These are phyloP conservation scores for Sphenostylis stenocarpa DNA, from an alignment of 306 rosid species.

Conservation along the genomic window DNA sequence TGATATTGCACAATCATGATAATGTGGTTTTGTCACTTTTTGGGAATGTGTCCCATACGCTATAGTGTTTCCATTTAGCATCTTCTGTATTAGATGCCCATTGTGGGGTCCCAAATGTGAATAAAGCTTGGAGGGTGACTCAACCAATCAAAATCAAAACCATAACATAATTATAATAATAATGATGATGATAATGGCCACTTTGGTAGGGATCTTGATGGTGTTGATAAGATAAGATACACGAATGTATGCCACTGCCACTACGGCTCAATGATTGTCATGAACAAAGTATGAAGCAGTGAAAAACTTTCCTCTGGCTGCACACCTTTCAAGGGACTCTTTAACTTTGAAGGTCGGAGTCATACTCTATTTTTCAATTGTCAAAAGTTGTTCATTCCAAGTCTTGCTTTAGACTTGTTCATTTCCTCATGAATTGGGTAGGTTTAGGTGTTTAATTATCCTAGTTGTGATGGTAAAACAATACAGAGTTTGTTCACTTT, in stretches of 20 bases:
- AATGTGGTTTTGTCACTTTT: constrained; percentile 32
- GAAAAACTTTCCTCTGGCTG: constrained; percentile 26
- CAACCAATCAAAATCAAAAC: neutral
- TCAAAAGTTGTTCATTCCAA: neutral
- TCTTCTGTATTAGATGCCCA: constrained; percentile 21
- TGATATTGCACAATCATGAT: constrained; percentile 16
- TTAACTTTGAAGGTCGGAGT: constrained; percentile 31
- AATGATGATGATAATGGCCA: neutral
- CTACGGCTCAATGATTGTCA: neutral
- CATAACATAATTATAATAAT: neutral
- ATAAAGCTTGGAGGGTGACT: neutral
- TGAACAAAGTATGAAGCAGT: neutral
- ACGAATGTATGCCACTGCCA: constrained; percentile 33
- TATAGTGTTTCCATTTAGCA: neutral
- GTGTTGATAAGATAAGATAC: constrained; percentile 31
- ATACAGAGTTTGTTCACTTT: neutral
- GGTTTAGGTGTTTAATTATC: neutral
- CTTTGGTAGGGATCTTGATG: constrained; percentile 33
- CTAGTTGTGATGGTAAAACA: constrained; percentile 11
- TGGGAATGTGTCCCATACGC: constrained; percentile 28
- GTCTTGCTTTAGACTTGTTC: constrained; percentile 1
- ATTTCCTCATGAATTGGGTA: constrained; percentile 1
- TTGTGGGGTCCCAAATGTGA: neutral
- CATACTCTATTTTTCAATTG: neutral
- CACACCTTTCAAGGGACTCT: constrained; percentile 19